Evolutionary conservation across 2,329 filamentous ascomycete species (phyloP).

Genomic region (Podosphaera leucotricha): DNA sequence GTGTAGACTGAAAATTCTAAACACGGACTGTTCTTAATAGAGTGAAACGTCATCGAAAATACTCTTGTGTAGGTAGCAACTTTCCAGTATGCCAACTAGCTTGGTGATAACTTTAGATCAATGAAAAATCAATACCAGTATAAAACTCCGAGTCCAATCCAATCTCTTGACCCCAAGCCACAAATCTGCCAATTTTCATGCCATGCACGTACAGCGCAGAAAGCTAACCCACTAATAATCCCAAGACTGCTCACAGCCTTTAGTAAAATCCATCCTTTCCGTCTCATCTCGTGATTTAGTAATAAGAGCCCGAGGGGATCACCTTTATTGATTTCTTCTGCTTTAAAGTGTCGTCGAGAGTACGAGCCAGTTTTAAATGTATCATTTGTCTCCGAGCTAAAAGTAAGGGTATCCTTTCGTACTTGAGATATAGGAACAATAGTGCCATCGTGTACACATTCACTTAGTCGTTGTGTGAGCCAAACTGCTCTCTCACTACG

Average conservation of each 20-base stretch:
- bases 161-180: constrained; percentile 8
- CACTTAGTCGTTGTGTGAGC: constrained; percentile 41
- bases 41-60: no score
- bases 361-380: constrained; percentile 9
- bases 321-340: constrained; percentile 16
- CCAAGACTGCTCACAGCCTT: constrained; percentile 55
- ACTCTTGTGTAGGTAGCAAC: no score
- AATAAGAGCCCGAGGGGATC: constrained; percentile 63
- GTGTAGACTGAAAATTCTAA: no score
- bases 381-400: constrained; percentile 4
- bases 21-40: no score
- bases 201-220: constrained; percentile 27
- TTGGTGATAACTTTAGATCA: no score
- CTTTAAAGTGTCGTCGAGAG: constrained; percentile 2
- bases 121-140: constrained; percentile 4
- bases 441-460: constrained; percentile 42
- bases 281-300: constrained; percentile 40
- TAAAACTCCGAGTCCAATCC: constrained; percentile 8
- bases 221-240: constrained; percentile 45
- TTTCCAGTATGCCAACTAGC: no score
- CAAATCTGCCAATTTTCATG: constrained; percentile 5
- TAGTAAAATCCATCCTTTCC: constrained; percentile 40
- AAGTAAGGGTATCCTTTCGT: constrained; percentile 5
- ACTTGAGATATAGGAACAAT: constrained; percentile 26
- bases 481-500: constrained; percentile 41